A percentile compares a stretch with the other conserved stretches of the same genome.
phyloP scores from a whole-genome alignment of 2,329 filamentous ascomycete genomes.

The Trichoderma hamatum region DNA sequence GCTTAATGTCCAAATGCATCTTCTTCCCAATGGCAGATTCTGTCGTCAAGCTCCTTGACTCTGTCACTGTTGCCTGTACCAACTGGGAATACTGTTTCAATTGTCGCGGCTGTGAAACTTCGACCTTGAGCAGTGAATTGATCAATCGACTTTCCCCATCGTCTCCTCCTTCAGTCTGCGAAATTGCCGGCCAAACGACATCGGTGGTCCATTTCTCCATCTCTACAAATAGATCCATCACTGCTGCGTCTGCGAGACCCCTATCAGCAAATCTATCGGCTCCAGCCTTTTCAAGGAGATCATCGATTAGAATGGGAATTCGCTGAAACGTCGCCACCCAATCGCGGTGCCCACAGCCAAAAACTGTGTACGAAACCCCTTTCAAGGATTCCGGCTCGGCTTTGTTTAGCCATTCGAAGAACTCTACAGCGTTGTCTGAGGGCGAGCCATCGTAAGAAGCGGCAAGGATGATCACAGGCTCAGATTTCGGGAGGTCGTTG shows the following conservation, averaged over 20 bases:
- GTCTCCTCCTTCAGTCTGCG: constrained; percentile 46
- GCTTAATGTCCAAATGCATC: constrained; percentile 61
- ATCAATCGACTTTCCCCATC: constrained; percentile 26
- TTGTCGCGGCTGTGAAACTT: constrained; percentile 55
- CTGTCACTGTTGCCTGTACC: constrained; percentile 59
- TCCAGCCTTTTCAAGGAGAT: constrained; percentile 43
- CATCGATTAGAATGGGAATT: constrained; percentile 62
- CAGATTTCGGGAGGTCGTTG: constrained; percentile 56
- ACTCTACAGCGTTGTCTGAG: constrained; percentile 68
- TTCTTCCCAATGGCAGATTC: constrained; percentile 51
- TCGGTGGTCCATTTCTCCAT: constrained; percentile 66
- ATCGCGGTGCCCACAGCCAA: constrained; percentile 65
- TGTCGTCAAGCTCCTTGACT: constrained; percentile 53
- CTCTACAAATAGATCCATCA: constrained; percentile 63
- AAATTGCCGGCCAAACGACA: constrained; percentile 49
- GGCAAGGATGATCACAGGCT: constrained; percentile 65
- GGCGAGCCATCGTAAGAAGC: constrained; percentile 72
- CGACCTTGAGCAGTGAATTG: constrained; percentile 42
- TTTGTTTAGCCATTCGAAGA: constrained; percentile 64
- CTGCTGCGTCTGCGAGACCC: constrained; percentile 59
- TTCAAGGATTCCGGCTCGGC: constrained; percentile 53
- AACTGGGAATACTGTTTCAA: constrained; percentile 62
- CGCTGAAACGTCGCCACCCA: constrained; percentile 63
- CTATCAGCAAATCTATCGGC: constrained; percentile 39
- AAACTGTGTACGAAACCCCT: constrained; percentile 65